Conservation (phyloP, 768 basidiomycete species). For the Hemileccinum rubropunctum region DNA sequence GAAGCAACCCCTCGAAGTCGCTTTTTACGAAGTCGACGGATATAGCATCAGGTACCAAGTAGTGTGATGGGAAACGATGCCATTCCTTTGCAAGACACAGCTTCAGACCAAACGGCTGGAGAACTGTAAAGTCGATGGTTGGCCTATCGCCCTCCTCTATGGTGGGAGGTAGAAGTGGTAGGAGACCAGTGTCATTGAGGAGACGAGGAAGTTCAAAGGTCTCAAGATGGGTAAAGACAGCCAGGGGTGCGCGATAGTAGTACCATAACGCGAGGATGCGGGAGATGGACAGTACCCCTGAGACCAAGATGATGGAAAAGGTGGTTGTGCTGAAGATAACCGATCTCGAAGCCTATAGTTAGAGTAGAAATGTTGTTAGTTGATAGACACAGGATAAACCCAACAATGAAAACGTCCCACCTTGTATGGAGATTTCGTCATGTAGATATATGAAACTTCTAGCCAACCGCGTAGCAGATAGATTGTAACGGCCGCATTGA, state of each 20-base stretch:
- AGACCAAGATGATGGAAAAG: conserved; percentile 59
- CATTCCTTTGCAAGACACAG: conserved; percentile 94
- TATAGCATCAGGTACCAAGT: conserved; percentile 80
- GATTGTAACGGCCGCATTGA: conserved; percentile 89
- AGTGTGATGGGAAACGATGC: conserved; percentile 92
- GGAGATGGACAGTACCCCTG: conserved; percentile 69
- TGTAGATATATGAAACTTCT: conserved; percentile 68
- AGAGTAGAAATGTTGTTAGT: background rate
- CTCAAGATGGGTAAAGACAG: conserved; percentile 69
- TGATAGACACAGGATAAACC: background rate
- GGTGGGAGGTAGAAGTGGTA: conserved; percentile 44
- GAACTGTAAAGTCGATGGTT: conserved; percentile 62
- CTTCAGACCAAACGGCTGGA: conserved; percentile 67
- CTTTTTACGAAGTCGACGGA: conserved; percentile 88
- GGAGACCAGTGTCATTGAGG: conserved; percentile 66
- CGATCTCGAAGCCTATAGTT: conserved; percentile 68
- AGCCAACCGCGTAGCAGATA: conserved; percentile 87
- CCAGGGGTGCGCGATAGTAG: conserved; percentile 91
- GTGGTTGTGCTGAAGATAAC: conserved; percentile 76
- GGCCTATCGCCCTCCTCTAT: conserved; percentile 43
- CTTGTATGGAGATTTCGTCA: conserved; percentile 82
- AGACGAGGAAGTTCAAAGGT: conserved; percentile 76
- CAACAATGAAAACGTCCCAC: conserved; percentile 42
- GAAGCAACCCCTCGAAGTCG: conserved; percentile 87
- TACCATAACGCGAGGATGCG: conserved; percentile 79